Evolutionary conservation across 345 rosid species (phyloP).

Genomic region (Hibiscus trionum): DNA sequence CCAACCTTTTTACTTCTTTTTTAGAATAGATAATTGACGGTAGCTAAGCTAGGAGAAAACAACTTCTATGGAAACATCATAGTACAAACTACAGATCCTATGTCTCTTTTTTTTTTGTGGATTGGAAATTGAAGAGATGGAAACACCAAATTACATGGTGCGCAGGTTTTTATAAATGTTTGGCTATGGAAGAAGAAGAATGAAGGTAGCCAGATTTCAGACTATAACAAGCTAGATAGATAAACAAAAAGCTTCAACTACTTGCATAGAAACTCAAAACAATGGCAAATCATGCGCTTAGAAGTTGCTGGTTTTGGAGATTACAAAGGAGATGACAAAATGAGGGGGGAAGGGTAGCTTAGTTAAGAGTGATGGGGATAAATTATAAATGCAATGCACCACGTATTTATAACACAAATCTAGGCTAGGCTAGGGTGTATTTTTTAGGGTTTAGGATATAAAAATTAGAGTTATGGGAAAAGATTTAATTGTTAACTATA

Average conservation of each 20-base stretch:
- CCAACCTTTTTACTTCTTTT: background rate
- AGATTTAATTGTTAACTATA: no score
- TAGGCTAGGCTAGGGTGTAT: background rate
- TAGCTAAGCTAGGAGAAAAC: background rate
- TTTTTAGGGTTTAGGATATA: no score
- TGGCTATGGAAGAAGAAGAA: constrained; percentile 33
- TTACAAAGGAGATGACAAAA: background rate
- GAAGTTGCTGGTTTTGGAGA: background rate
- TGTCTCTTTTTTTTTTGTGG: constrained; percentile 5
- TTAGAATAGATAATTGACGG: background rate
- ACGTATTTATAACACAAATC: constrained; percentile 10
- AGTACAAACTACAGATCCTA: background rate
- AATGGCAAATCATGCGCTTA: background rate
- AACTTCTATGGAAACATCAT: background rate
- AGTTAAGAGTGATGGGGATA: background rate
- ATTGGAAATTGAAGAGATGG: background rate
- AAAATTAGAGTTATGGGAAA: no score
- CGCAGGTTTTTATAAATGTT: constrained; percentile 41
- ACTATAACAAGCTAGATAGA: background rate
- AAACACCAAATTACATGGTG: constrained; percentile 38
- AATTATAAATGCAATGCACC: background rate
- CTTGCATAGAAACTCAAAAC: constrained; percentile 3
- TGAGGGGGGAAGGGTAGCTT: background rate
- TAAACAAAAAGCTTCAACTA: background rate
- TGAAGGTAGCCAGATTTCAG: constrained; percentile 28